Conservation (phyloP, 2,329 filamentous ascomycete species). For the Alternaria triticimaculans region DNA sequence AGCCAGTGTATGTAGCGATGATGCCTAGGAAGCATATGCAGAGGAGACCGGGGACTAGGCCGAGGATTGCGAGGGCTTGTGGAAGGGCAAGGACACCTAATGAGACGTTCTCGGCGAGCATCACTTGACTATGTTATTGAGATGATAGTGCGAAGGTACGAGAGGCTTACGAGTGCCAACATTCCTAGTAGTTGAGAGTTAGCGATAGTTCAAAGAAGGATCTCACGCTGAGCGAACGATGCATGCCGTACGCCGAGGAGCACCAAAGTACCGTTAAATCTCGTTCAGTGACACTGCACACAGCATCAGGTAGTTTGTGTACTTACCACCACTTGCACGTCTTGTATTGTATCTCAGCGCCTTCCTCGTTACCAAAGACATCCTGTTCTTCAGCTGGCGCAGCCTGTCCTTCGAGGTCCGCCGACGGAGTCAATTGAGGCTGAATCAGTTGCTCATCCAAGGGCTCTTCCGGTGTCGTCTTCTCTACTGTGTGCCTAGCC, state of each 20-base stretch:
- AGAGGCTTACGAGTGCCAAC: not conserved
- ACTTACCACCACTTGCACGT: constrained; percentile 57
- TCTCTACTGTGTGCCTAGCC: not conserved
- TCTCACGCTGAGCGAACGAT: not conserved
- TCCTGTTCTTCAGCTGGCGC: constrained; percentile 3
- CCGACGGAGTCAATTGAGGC: not conserved
- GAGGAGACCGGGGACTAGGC: constrained; percentile 62
- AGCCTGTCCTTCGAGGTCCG: constrained; percentile 22
- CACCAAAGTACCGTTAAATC: not conserved
- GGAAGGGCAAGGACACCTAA: constrained; percentile 64
- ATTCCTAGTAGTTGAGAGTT: constrained; percentile 4
- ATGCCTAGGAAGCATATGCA: constrained; percentile 61
- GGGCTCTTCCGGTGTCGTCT: not conserved
- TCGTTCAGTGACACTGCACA: not conserved
- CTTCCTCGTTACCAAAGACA: constrained; percentile 38
- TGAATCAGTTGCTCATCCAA: not conserved
- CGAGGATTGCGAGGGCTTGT: constrained; percentile 59
- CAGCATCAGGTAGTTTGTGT: not conserved
- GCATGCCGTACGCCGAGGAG: not conserved
- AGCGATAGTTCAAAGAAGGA: not conserved
- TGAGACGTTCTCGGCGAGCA: constrained; percentile 67
- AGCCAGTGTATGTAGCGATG: constrained; percentile 66
- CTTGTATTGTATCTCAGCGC: constrained; percentile 58
- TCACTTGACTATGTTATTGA: constrained; percentile 45
- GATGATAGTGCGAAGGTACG: not conserved